Evolutionary conservation across 2,329 filamentous ascomycete species (phyloP), one percentile per base, ranked within the genome.

Genomic region (Metarhizium rileyi): DNA sequence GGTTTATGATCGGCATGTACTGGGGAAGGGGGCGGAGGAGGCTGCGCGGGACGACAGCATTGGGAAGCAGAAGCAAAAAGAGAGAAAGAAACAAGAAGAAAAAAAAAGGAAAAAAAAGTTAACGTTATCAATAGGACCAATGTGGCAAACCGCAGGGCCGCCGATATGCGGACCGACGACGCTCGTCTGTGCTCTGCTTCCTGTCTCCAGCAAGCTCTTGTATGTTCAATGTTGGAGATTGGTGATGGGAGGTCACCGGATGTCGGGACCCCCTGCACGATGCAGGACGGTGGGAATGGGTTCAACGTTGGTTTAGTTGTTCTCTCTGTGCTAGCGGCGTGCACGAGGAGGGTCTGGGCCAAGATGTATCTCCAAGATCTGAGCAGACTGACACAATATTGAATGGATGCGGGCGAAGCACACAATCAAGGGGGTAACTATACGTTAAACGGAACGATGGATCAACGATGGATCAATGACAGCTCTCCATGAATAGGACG

Each of bases 101-200:
- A 27, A 33, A 10, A 20, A 20, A 20, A 38, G 8, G 16, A 6
- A 35, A 28, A 48, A 28, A 14, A 10, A 10, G 30, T n/a, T 5
- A 33, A 14, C 12, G 30, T 33, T 5, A 33, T 33, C 30, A n/a
- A n/a, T n/a, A n/a, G n/a, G n/a, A n/a, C n/a, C n/a, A 25, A 49
- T 22, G 28, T 27, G 30, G 18, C 25, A 18, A 47, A 41, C 3
- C 23, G 41, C 14, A 14, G 20, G 23, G 28, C n/a, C 3, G n/a
- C 30, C 46, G 50, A 51, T 51, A 46, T 50, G 50, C 50, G 47
- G 45, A 44, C 50, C 49, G 47, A 42, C 43, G 44, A 42, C 43
- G 44, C 50, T 48, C 50, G 50, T 47, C 49, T 43, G 48, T 18
- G 42, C 47, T 44, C 22, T n/a, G n/a, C n/a, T n/a, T 45, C 42